Evolutionary conservation across 805 yeast genomes (phyloP).

Genomic region (Diddensiella santjacobensis): DNA sequence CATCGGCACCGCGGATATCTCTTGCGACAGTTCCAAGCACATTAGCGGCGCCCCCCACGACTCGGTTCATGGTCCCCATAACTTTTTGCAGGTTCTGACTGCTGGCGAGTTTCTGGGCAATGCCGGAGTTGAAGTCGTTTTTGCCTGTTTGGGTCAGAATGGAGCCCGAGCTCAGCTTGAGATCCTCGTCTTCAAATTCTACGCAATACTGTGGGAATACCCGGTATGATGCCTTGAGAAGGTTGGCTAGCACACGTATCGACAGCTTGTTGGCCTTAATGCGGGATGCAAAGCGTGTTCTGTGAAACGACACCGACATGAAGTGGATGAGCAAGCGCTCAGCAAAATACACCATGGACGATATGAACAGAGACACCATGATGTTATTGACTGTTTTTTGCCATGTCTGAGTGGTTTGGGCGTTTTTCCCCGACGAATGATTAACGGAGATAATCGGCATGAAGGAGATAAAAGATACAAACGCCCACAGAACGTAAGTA

Average conservation of each 20-base stretch:
- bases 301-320: slow-evolving; percentile 39
- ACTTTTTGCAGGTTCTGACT: slow-evolving; percentile 34
- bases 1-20: slow-evolving; percentile 21
- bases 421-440: slow-evolving; percentile 23
- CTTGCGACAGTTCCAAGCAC: slow-evolving; percentile 24
- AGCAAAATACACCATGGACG: slow-evolving; percentile 34
- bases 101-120: slow-evolving; percentile 17
- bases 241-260: slow-evolving; percentile 27
- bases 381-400: slow-evolving; percentile 34
- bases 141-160: slow-evolving; percentile 12
- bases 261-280: slow-evolving; percentile 36
- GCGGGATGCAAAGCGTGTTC: slow-evolving; percentile 36
- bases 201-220: slow-evolving; percentile 34
- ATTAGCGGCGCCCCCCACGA: slow-evolving; percentile 30
- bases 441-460: slow-evolving; percentile 33
- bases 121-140: slow-evolving; percentile 10
- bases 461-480: slow-evolving; percentile 36
- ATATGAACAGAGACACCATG: slow-evolving; percentile 36
- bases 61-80: slow-evolving; percentile 26
- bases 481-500: slow-evolving; percentile 34
- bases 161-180: slow-evolving; percentile 26
- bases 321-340: slow-evolving; percentile 38
- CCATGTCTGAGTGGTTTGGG: slow-evolving; percentile 31
- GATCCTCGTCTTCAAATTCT: slow-evolving; percentile 38
- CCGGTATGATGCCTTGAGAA: slow-evolving; percentile 33